Percentiles rank a stretch among this genome's conserved stretches.
phyloP scores from a whole-genome alignment of 2,329 filamentous ascomycete genomes.

The Penicillium sp. region DNA sequence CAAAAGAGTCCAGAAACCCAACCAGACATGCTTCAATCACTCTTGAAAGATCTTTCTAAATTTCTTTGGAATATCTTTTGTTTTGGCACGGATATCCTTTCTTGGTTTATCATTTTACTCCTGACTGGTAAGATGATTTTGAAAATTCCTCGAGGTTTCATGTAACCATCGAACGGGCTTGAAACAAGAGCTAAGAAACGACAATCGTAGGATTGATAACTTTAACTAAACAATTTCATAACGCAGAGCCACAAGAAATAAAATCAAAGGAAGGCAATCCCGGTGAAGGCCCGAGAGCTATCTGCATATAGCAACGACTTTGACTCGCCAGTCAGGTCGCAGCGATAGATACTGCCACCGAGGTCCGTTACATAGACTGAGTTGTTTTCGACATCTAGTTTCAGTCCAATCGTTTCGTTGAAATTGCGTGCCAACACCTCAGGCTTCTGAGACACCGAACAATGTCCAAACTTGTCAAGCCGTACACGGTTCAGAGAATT shows the following conservation, averaged over 20 bases:
- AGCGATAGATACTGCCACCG: neutral
- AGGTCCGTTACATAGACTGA: neutral
- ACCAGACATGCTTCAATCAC: no score
- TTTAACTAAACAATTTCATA: neutral
- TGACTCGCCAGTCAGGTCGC: neutral
- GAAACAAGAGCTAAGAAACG: neutral
- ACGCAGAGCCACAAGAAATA: neutral
- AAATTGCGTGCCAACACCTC: neutral
- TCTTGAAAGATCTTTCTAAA: no score
- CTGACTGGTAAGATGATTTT: no score
- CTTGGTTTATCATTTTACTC: no score
- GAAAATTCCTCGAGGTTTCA: no score
- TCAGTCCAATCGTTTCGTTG: neutral
- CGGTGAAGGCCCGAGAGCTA: neutral
- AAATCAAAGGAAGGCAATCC: neutral
- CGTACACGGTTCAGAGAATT: slow-evolving; percentile 58
- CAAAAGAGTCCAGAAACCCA: no score
- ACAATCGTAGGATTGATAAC: neutral
- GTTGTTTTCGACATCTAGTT: neutral
- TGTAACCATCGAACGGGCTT: neutral
- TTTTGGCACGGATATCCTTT: no score
- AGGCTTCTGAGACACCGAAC: neutral
- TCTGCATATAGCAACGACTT: neutral
- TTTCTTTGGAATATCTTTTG: no score
- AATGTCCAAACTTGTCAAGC: slow-evolving; percentile 20